Base-by-base conservation (phyloP, 371 early-diverging fungal species). In the Fennellomyces sp. region DNA sequence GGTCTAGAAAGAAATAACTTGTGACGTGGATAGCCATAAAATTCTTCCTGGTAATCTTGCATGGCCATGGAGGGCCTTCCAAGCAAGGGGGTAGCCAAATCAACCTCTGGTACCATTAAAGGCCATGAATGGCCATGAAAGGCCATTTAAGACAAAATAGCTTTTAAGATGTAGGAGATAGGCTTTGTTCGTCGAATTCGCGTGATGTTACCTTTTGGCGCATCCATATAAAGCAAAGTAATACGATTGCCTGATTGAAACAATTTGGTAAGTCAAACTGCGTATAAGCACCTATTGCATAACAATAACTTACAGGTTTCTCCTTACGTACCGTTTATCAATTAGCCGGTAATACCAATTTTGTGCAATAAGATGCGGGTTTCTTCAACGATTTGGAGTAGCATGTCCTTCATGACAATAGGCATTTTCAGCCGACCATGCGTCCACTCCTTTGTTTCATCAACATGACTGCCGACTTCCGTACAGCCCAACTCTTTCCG, bases 391-490 rank as follows among this genome's bases (percentile, higher is more conserved):
- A 63, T 56, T 4, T 21, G 25, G 21, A 63, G 56, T 29, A 58
- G 33, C 63, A 63, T 63, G 26, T 56, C 63, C 19, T 50, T 48
- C 56, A 56, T 35, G 23, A 51, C 41, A 15, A 49, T 12, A 7
- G 63, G 51, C 57, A 63, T 36, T 42, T 63, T 56, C 28, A 63
- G 21, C 30, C 25, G 3, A 2, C 39, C 26, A 17, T 63, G 52
- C 7, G 28, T 27, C 19, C 7, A 23, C 17, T 23, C 52, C 42
- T 56, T 63, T 5, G 63, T 56, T 19, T 36, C 7, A 42, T 56
- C 50, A 6, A 12, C 12, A 23, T 1, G 8, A 1, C 29, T 45
- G 11, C 51, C 52, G 23, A 63, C 51, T 31, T 63, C 51, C n/a
- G 51, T 21, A 29, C 56, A 56, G 0, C 63, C 56, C n/a, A 63